Percentiles rank a stretch among this genome's conserved stretches.
phyloP scores from a whole-genome alignment of 805 yeast species.

The Priceomyces haplophilus region DNA sequence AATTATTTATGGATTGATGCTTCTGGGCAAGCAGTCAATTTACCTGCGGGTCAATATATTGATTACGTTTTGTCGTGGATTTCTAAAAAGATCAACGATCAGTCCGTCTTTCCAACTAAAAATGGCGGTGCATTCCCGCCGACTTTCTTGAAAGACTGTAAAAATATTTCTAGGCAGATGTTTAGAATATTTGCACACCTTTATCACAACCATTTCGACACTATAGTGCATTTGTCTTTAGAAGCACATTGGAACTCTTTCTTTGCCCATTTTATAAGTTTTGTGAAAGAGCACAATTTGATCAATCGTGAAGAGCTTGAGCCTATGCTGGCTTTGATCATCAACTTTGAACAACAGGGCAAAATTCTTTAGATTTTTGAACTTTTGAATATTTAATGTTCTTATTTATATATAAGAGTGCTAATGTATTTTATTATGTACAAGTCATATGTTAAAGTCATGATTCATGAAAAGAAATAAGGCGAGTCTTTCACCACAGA shows the following conservation, averaged over 20 bases:
- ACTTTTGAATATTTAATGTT: neutral
- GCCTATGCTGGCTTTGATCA: slow-evolving; percentile 76
- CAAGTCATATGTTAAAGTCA: slow-evolving; percentile 3
- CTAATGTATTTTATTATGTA: slow-evolving; percentile 4
- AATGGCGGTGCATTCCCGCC: slow-evolving; percentile 89
- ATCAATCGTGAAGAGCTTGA: slow-evolving; percentile 75
- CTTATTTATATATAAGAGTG: neutral
- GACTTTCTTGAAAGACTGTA: slow-evolving; percentile 74
- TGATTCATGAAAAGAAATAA: slow-evolving; percentile 63
- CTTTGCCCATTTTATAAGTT: slow-evolving; percentile 89
- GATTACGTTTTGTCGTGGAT: slow-evolving; percentile 92
- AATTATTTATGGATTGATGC: slow-evolving; percentile 90
- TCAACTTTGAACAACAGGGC: slow-evolving; percentile 79
- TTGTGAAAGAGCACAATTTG: slow-evolving; percentile 78
- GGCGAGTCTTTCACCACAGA: slow-evolving; percentile 63
- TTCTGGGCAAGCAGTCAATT: slow-evolving; percentile 68
- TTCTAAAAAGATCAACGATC: slow-evolving; percentile 82
- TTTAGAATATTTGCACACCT: slow-evolving; percentile 94
- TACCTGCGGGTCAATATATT: slow-evolving; percentile 91
- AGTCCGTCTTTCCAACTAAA: slow-evolving; percentile 85
- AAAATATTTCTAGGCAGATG: slow-evolving; percentile 86
- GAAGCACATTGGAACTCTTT: slow-evolving; percentile 99
- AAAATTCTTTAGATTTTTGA: slow-evolving; percentile 49
- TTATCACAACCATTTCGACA: slow-evolving; percentile 92
- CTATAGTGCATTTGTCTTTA: slow-evolving; percentile 81